phyloP scores from a whole-genome alignment of 768 basidiomycete species.

The Saitozyma podzolica region DNA sequence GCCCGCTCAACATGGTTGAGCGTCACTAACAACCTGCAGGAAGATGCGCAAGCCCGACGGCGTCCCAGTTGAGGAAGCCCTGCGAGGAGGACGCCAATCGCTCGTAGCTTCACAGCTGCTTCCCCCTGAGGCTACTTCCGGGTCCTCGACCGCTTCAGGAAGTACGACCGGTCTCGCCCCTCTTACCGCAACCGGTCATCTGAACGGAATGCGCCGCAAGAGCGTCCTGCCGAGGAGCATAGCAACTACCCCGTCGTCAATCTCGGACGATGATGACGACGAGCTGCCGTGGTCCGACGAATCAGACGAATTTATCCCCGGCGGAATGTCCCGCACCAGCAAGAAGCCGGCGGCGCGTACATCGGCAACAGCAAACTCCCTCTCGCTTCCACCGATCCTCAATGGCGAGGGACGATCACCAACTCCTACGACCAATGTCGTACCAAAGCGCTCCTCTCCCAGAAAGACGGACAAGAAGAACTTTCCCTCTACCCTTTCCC shows the following conservation, averaged over 20 bases:
- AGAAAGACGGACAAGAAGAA: not conserved
- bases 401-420: no score
- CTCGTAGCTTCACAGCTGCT: not conserved
- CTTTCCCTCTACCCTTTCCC: not conserved
- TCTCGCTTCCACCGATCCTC: no score
- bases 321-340: no score
- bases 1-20: not conserved
- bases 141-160: not conserved
- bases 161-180: not conserved
- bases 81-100: constrained; percentile 11
- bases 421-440: no score
- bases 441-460: no score
- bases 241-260: not conserved
- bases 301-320: no score
- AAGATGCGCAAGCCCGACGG: constrained; percentile 51
- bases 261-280: not conserved
- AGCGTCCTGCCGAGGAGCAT: constrained; percentile 28
- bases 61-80: constrained; percentile 24
- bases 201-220: constrained; percentile 24
- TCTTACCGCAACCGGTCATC: no score
- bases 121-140: not conserved
- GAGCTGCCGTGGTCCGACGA: not conserved
- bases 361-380: no score
- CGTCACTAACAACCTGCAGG: constrained; percentile 12
- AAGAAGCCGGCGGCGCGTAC: no score